Evolutionary conservation across 2,329 filamentous ascomycete genomes (phyloP).

Genomic region (Camillea tinctor): DNA sequence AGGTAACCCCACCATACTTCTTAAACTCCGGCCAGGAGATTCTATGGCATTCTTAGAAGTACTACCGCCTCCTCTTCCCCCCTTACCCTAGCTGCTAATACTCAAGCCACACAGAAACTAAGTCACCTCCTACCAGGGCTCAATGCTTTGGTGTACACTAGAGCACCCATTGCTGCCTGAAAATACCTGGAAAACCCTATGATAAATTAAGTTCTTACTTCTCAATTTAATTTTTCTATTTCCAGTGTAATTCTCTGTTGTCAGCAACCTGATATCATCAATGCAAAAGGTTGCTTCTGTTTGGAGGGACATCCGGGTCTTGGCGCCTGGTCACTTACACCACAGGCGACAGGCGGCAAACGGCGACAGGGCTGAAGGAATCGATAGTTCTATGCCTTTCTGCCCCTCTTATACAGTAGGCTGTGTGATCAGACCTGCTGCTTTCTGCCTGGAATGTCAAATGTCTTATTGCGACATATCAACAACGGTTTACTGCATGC

Average conservation of each 20-base stretch:
- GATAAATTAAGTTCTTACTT: too few relatives aligned
- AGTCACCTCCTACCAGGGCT: not conserved
- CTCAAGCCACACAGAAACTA: not conserved
- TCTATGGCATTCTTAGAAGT: constrained; percentile 23
- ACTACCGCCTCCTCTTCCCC: too few relatives aligned
- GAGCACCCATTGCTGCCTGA: too few relatives aligned
- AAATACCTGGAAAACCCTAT: too few relatives aligned
- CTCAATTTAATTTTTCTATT: not conserved
- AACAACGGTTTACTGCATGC: not conserved
- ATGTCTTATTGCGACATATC: not conserved
- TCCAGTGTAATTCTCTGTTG: not conserved
- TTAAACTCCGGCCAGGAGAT: constrained; percentile 14
- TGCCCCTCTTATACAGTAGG: not conserved
- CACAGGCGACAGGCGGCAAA: not conserved
- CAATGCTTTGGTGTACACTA: too few relatives aligned
- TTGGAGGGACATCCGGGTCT: not conserved
- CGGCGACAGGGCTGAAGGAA: not conserved
- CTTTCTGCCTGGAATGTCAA: not conserved
- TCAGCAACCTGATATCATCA: too few relatives aligned
- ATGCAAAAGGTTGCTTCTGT: not conserved
- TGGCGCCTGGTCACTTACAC: not conserved
- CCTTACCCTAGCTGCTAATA: constrained; percentile 2
- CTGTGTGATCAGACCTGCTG: too few relatives aligned
- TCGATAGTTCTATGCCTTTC: not conserved
- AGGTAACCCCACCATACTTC: constrained; percentile 17